Percentiles rank a stretch among this genome's conserved stretches.
phyloP scores from a whole-genome alignment of 371 early-diverging fungal species.

The Mucor velutinosus region DNA sequence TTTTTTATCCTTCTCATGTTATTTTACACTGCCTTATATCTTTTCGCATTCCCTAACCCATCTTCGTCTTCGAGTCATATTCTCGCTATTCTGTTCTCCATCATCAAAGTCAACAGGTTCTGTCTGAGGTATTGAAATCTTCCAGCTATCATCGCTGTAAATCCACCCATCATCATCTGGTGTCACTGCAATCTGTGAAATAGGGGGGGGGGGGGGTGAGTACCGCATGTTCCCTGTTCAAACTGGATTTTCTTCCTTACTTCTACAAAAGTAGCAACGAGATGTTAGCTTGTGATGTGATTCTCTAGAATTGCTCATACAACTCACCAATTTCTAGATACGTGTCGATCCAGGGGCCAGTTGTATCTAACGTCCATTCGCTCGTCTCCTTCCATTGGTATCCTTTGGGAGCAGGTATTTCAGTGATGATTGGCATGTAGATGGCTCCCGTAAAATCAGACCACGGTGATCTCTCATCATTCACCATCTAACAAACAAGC shows the following conservation, averaged over 20 bases:
- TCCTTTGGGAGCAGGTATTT: conserved; percentile 23
- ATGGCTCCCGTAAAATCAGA: conserved; percentile 22
- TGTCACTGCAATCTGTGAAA: conserved; percentile 7
- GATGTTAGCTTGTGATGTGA: background rate
- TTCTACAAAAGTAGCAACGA: background rate
- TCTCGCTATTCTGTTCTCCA: conserved; percentile 4
- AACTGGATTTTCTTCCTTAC: background rate
- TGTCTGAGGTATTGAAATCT: conserved; percentile 8
- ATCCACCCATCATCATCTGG: conserved; percentile 39
- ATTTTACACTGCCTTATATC: background rate
- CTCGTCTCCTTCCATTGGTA: conserved; percentile 23
- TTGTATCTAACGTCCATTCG: conserved; percentile 29
- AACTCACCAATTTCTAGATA: conserved; percentile 19
- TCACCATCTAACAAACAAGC: conserved; percentile 10
- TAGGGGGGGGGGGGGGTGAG: no score
- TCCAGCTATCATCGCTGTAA: conserved; percentile 30
- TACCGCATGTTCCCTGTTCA: background rate
- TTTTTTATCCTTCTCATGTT: background rate
- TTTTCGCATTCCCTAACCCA: conserved; percentile 26
- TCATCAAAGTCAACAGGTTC: conserved; percentile 7
- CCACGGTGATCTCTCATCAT: conserved; percentile 23
- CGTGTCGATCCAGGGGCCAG: conserved; percentile 32
- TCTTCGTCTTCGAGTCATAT: conserved; percentile 23
- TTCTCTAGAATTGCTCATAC: background rate
- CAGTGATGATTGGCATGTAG: conserved; percentile 17